These are phyloP conservation scores for Ilex aquifolium DNA, from an alignment of 257 asterid species.

Conservation along the genomic window DNA sequence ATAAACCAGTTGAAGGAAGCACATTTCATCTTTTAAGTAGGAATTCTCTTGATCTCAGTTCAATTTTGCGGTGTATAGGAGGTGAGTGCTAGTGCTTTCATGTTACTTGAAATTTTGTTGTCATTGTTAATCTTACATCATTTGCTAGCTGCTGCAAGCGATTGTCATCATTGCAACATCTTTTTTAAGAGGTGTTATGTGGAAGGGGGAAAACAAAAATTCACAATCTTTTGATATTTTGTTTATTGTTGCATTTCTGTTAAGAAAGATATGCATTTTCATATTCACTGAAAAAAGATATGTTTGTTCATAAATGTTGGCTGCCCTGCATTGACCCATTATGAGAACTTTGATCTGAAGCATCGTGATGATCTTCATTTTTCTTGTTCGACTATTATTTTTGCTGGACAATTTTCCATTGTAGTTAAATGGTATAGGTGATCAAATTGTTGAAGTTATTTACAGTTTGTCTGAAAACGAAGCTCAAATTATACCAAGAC, in stretches of 20 bases:
- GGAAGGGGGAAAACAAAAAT: not conserved
- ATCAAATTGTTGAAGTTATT: too few relatives aligned
- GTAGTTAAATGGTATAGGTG: too few relatives aligned
- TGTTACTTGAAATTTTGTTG: not conserved
- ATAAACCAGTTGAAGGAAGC: slow-evolving; percentile 17
- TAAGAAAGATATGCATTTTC: not conserved
- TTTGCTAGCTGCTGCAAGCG: not conserved
- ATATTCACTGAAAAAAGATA: not conserved
- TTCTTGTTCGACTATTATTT: too few relatives aligned
- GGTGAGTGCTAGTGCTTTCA: slow-evolving; percentile 6
- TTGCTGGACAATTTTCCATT: too few relatives aligned
- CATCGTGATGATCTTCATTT: not conserved
- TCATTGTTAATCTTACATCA: not conserved
- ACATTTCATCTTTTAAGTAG: not conserved
- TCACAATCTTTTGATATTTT: not conserved
- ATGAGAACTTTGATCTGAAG: not conserved
- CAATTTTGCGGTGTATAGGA: not conserved
- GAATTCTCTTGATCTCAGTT: not conserved
- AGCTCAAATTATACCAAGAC: too few relatives aligned
- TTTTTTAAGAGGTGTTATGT: not conserved
- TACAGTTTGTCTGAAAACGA: too few relatives aligned
- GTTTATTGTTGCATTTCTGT: not conserved
- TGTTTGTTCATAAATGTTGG: not conserved
- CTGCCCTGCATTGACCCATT: not conserved
- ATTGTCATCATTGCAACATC: not conserved